These are phyloP conservation scores for Aspergillus quadricinctus DNA, from an alignment of 2,329 filamentous ascomycete species.

Conservation along the genomic window DNA sequence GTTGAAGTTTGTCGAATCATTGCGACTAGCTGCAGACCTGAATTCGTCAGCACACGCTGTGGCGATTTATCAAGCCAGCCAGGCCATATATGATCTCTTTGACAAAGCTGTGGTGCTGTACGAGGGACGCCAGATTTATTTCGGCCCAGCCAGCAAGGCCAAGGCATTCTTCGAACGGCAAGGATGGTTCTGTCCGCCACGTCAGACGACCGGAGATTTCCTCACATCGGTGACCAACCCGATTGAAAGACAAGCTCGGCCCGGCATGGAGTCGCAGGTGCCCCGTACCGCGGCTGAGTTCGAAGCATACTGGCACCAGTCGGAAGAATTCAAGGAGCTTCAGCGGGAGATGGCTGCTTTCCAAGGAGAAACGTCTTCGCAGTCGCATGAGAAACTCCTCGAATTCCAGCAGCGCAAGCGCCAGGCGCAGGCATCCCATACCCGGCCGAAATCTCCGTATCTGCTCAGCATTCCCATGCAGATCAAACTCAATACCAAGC, in stretches of 20 bases:
- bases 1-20: slow-evolving; percentile 48
- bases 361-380: slow-evolving; percentile 22
- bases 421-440: slow-evolving; percentile 35
- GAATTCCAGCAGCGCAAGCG: slow-evolving; percentile 32
- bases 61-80: slow-evolving; percentile 48
- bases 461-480: slow-evolving; percentile 71
- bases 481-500: slow-evolving; percentile 69
- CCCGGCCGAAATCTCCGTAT: slow-evolving; percentile 68
- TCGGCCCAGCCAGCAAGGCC: slow-evolving; percentile 56
- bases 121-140: slow-evolving; percentile 70
- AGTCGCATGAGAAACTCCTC: slow-evolving; percentile 26
- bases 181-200: slow-evolving; percentile 62
- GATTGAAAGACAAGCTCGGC: slow-evolving; percentile 49
- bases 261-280: slow-evolving; percentile 58
- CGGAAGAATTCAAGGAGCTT: slow-evolving; percentile 41
- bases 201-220: slow-evolving; percentile 66
- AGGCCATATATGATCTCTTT: slow-evolving; percentile 49
- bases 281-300: slow-evolving; percentile 68
- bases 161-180: slow-evolving; percentile 62
- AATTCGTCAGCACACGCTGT: slow-evolving; percentile 45
- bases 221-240: slow-evolving; percentile 64
- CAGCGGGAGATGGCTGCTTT: slow-evolving; percentile 38
- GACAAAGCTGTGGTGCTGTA: slow-evolving; percentile 68
- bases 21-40: slow-evolving; percentile 45
- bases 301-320: slow-evolving; percentile 52